Evolutionary conservation across 768 basidiomycete genomes (phyloP), one percentile per base, ranked within the genome.

Genomic region (Fistulinella prunicolor): DNA sequence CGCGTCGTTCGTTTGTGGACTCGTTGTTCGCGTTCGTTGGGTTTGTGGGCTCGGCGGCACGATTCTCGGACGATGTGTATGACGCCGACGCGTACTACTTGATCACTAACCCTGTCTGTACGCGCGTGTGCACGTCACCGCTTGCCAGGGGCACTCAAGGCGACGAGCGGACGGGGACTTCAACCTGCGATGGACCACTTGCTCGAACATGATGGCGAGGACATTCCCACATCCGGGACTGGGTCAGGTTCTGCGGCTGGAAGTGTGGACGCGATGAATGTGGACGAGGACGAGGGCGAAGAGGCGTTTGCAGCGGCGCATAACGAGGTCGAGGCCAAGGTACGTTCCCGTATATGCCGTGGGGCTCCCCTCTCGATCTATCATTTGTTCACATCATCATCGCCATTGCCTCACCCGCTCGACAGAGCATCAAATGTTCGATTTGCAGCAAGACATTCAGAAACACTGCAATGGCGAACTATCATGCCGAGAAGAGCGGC

Each of bases 161-260:
- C 89, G 6, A 96, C 93, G 9, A 78, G 75, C 29, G 82, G 83
- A 56, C 79, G 87, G 23, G 95, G 94, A 3, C 73, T 98, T 0
- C 94, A 96, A 64, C 87, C 86, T 7, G 89, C 88, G 19, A 89
- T 94, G 87, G 94, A 96, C 59, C 85, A 89, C 66, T 72, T 96
- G 30, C 70, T 96, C 30, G 87, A 85, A 66, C 79, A 97, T 60
- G 85, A 89, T 43, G 80, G 80, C 6, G 73, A 91, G 49, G 74
- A 85, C 1, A 73, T 95, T 9, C 91, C 94, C 9, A 81, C 87
- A 62, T 66, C 80, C 4, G 68, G 69, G 21, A 6, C 35, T 7
- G 3, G 63, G 67, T 3, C 35, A 71, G 19, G 48, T 28, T 28
- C 28, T 70, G 1, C 28, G 49, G 17, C 23, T 5, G 22, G 21